Evolutionary conservation across 78 protist genomes (phyloP), one percentile per base, ranked within the genome.

Genomic region (Dictyostelium brefeldianum): DNA sequence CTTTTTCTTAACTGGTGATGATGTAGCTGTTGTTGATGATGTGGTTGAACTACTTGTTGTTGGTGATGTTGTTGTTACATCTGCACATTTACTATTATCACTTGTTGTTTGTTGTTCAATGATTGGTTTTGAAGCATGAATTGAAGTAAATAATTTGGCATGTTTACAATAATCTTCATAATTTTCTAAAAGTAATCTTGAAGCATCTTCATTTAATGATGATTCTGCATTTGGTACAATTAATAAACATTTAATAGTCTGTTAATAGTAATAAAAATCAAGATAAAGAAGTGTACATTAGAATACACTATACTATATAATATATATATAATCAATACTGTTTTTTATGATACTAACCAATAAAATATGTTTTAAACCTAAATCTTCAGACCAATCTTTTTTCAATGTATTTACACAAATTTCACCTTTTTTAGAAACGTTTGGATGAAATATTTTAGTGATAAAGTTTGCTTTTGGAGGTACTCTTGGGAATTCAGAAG

Each of bases 161-260:
- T 81, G 96, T 73, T 92, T 90, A 41, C 89, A 81, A 81, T 96
- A 99, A 41, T 81, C 98, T 5, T 97, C 98, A 43, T 92, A 84
- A 62, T 95, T 92, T 64, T 99, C 99, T 62, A 97, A 89, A 9
- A 98, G 75, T 25, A 98, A 90, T 90, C 92, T 95, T 4, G 98
- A 99, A 6, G 99, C 99, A 71, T 98, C 99, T 75, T 98, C 99
- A 83, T 99, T 99, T 56, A 99, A 98, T 0, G 99, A 99, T 5
- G 98, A 96, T 81, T 98, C 99, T 3, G 99, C 98, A 96, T 98
- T 98, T 29, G 99, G 99, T 20, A 89, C 97, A 74, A 99, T 98
- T 43, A 99, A 95, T 43, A 99, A 91, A 85, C 99, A 99, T 57
- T 98, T 92, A 64, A 99, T 82, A 4, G 97, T 97, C 98, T 96